phyloP scores from a whole-genome alignment of 2,329 filamentous ascomycete species.

The Nigrospora sphaerica region DNA sequence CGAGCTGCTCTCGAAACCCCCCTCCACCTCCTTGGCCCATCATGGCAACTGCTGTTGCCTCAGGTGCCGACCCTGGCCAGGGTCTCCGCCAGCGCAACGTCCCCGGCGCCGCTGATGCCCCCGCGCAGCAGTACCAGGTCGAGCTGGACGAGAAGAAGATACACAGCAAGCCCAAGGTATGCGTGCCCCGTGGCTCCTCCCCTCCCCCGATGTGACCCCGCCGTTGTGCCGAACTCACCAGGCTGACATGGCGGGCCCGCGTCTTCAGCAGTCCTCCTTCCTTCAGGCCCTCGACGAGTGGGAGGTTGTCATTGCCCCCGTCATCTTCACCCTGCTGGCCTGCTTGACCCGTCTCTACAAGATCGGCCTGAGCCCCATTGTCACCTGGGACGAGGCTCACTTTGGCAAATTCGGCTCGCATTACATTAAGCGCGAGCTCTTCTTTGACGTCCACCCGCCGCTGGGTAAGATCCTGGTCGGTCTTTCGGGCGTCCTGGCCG shows the following conservation, averaged over 20 bases:
- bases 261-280: conserved; percentile 42
- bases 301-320: conserved; percentile 54
- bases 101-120: conserved; percentile 32
- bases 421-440: conserved; percentile 98
- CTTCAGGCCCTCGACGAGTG: conserved; percentile 57
- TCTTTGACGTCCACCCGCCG: conserved; percentile 87
- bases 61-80: conserved; percentile 51
- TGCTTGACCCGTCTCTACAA: conserved; percentile 63
- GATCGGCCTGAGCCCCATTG: conserved; percentile 61
- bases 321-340: conserved; percentile 54
- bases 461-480: conserved; percentile 98
- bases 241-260: not conserved
- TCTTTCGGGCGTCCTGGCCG: conserved; percentile 88
- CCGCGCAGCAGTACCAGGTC: conserved; percentile 25
- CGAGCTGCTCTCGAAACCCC: too few species aligned
- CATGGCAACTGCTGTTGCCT: conserved; percentile 31
- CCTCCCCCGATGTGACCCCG: not conserved
- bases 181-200: not conserved
- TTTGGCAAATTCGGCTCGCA: conserved; percentile 98
- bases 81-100: conserved; percentile 49
- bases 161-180: conserved; percentile 29
- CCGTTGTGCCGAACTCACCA: too few species aligned
- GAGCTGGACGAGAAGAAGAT: conserved; percentile 56
- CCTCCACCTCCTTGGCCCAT: too few species aligned
- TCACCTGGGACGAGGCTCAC: conserved; percentile 63